These are phyloP conservation scores for Fusarium siculi DNA, from an alignment of 2,329 filamentous ascomycete genomes.

Conservation along the genomic window DNA sequence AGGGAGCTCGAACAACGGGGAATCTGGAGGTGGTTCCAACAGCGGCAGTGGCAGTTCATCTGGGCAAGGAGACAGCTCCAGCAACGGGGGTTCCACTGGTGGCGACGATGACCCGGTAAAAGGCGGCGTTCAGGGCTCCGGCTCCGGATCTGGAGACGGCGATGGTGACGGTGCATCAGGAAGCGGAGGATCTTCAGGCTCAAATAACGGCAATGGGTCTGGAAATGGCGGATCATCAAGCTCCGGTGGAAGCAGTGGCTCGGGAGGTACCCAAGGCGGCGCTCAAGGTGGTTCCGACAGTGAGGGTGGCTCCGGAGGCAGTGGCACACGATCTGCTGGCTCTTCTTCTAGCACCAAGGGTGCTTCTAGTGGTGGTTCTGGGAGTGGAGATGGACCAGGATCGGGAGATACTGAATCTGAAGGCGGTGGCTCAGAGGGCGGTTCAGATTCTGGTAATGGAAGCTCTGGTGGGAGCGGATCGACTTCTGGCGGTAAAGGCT, in stretches of 20 bases:
- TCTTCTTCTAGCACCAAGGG: not conserved
- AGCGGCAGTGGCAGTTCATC: not conserved
- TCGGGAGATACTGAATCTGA: not conserved
- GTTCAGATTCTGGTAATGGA: not conserved
- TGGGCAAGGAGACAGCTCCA: not conserved
- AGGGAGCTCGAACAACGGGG: not conserved
- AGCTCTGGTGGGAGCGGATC: not conserved
- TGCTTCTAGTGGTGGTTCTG: not conserved
- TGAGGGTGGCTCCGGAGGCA: not conserved
- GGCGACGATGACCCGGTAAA: fast-evolving
- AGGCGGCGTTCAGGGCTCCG: not conserved
- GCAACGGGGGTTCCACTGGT: not conserved
- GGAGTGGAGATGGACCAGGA: not conserved
- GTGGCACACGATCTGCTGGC: not conserved
- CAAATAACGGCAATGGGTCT: not conserved
- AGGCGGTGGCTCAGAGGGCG: not conserved
- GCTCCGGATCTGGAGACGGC: not conserved
- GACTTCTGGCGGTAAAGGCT: not conserved
- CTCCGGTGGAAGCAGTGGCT: not conserved
- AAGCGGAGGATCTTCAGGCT: not conserved
- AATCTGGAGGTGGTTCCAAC: not conserved
- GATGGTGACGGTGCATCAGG: not conserved
- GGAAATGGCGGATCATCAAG: not conserved
- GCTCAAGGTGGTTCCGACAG: not conserved
- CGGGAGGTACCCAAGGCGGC: not conserved